Evolutionary conservation across 2,329 filamentous ascomycete species (phyloP).

Genomic region (Claviceps fusiformis): DNA sequence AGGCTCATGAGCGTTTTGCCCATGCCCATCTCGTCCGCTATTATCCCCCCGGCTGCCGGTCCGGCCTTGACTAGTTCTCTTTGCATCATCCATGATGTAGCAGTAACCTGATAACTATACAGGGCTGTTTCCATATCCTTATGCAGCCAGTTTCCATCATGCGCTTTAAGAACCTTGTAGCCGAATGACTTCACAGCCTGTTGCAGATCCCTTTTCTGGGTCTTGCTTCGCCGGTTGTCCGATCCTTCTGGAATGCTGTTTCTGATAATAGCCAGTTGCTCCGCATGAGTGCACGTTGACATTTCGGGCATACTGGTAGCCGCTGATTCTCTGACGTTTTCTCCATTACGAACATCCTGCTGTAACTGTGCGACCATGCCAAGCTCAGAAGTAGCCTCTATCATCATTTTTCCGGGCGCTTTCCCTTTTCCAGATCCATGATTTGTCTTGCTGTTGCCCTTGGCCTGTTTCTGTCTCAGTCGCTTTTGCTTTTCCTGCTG

Average conservation of each 20-base stretch:
- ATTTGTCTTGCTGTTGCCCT: background rate
- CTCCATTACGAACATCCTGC: background rate
- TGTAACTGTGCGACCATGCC: background rate
- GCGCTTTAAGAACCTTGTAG: background rate
- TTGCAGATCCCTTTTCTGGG: background rate
- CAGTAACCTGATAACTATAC: conserved; percentile 34
- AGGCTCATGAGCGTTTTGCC: conserved; percentile 63
- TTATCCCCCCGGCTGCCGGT: conserved; percentile 47
- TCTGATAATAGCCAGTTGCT: background rate
- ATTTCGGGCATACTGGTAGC: background rate
- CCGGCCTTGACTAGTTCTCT: conserved; percentile 26
- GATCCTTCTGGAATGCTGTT: background rate
- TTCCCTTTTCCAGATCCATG: background rate
- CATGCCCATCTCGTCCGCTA: conserved; percentile 51
- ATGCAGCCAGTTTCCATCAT: background rate
- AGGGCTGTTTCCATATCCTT: background rate
- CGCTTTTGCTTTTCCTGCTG: background rate
- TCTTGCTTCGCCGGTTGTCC: background rate
- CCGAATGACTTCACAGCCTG: background rate
- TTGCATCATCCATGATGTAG: conserved; percentile 38
- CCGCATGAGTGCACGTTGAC: background rate
- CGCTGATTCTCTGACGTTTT: background rate
- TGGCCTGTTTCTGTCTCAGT: background rate
- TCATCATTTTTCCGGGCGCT: background rate
- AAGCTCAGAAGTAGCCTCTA: background rate